These are phyloP conservation scores for Tricholomella constricta DNA, from an alignment of 768 basidiomycete genomes.

Conservation along the genomic window DNA sequence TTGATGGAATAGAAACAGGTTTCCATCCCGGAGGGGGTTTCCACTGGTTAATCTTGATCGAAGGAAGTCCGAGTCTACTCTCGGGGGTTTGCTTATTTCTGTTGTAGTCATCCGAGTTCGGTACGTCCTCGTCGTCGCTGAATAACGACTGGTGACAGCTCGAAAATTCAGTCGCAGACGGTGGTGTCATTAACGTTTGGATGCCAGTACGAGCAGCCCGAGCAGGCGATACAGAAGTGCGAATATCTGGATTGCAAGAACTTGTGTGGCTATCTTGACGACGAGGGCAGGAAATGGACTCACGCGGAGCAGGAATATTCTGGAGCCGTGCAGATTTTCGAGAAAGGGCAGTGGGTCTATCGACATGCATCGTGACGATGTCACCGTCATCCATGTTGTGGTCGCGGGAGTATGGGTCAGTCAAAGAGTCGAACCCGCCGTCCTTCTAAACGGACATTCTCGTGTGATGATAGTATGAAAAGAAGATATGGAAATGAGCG, in stretches of 20 bases:
- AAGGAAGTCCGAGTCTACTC: neutral
- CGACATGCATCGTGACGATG: neutral
- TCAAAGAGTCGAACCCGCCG: no score
- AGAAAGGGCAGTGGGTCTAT: no score
- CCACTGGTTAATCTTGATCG: neutral
- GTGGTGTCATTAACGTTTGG: neutral
- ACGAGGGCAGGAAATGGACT: neutral
- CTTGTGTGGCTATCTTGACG: neutral
- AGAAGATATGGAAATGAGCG: no score
- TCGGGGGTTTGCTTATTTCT: no score
- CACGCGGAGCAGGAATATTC: neutral
- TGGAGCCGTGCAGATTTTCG: neutral
- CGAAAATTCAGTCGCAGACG: no score
- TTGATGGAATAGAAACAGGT: neutral
- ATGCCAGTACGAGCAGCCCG: neutral
- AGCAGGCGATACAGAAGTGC: neutral
- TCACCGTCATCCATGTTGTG: neutral
- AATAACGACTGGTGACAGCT: neutral
- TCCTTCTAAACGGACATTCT: no score
- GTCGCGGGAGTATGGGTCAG: no score
- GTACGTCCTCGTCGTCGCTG: neutral
- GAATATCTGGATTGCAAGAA: neutral
- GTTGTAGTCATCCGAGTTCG: no score
- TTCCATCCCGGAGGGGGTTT: neutral
- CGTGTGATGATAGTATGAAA: no score